Conservation (phyloP, 2,329 filamentous ascomycete species). For the Ustilaginoidea virens region DNA sequence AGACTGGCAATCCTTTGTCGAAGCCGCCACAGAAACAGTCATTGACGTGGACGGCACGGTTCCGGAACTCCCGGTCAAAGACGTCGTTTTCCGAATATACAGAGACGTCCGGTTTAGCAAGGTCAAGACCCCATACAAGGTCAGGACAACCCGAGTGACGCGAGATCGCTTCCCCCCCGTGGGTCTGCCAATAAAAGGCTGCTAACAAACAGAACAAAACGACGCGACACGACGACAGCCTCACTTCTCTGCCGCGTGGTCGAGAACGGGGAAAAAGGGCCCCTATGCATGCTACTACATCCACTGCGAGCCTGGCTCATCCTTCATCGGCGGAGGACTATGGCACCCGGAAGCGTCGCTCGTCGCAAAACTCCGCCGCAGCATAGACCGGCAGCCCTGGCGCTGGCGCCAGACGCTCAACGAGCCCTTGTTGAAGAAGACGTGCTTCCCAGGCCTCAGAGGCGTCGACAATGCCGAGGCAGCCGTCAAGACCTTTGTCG, state of each 20-base stretch:
- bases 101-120: conserved; percentile 74
- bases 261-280: conserved; percentile 73
- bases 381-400: conserved; percentile 58
- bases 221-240: no score
- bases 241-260: conserved; percentile 76
- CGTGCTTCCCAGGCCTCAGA: conserved; percentile 40
- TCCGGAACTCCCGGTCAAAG: conserved; percentile 73
- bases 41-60: conserved; percentile 63
- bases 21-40: conserved; percentile 54
- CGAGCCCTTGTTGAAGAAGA: conserved; percentile 41
- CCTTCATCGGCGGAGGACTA: conserved; percentile 66
- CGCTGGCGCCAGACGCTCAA: conserved; percentile 54
- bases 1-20: conserved; percentile 71
- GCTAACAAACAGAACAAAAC: no score
- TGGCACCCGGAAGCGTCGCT: conserved; percentile 60
- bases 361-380: conserved; percentile 52
- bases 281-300: conserved; percentile 83
- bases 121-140: conserved; percentile 80
- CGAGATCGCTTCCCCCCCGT: no score
- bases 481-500: conserved; percentile 53
- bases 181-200: no score
- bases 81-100: conserved; percentile 78
- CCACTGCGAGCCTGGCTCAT: conserved; percentile 57
- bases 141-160: conserved; percentile 21
- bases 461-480: conserved; percentile 26